phyloP scores from a whole-genome alignment of 108 stramenopile species.

The Conticribra guillardii region DNA sequence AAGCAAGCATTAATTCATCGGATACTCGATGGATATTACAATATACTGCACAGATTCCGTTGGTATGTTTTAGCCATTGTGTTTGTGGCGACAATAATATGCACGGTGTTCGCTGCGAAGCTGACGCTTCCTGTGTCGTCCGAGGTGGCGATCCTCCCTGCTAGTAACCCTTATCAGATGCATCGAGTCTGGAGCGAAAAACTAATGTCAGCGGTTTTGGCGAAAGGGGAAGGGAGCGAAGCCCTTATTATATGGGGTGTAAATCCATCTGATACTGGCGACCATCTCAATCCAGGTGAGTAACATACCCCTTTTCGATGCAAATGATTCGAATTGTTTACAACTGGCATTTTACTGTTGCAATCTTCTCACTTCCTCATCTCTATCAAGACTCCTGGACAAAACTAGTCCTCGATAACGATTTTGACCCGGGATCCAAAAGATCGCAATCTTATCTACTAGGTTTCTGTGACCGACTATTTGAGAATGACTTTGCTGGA shows the following conservation, averaged over 20 bases:
- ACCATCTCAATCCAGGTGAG: constrained; percentile 55
- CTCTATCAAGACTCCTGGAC: constrained; percentile 50
- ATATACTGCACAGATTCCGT: constrained; percentile 44
- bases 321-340: too few relatives aligned
- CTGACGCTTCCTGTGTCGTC: constrained; percentile 44
- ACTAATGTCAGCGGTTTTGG: constrained; percentile 28
- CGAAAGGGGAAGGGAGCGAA: constrained; percentile 33
- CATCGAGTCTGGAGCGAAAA: constrained; percentile 28
- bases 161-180: constrained; percentile 26
- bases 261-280: constrained; percentile 5
- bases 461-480: constrained; percentile 48
- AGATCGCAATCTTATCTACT: constrained; percentile 44
- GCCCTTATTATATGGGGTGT: constrained; percentile 45
- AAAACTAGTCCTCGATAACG: constrained; percentile 50
- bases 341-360: too few relatives aligned
- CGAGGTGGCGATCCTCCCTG: constrained; percentile 46
- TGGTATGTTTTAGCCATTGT: constrained; percentile 38
- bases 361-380: too few relatives aligned
- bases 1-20: constrained; percentile 42
- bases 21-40: constrained; percentile 39
- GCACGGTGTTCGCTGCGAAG: constrained; percentile 30
- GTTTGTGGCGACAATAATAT: constrained; percentile 24
- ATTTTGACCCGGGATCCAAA: constrained; percentile 47
- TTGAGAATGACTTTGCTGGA: constrained; percentile 43
- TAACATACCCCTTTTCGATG: too few relatives aligned